Conservation (phyloP, 1,139 yeast genomes). For the Suhomyces choctaworum region DNA sequence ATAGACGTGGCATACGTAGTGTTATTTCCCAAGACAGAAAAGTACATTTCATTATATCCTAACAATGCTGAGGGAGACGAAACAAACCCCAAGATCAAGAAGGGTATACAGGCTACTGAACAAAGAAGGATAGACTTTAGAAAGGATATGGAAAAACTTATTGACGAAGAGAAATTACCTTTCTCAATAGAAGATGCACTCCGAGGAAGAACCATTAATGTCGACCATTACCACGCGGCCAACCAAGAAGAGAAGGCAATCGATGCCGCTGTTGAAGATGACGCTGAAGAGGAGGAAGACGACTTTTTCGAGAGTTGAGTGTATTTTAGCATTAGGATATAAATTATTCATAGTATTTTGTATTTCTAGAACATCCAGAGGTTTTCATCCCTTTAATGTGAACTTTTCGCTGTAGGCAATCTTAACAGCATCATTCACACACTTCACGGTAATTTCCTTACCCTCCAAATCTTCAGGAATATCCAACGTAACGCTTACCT, state of each 20-base stretch:
- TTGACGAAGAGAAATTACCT: slow-evolving; percentile 55
- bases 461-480: slow-evolving; percentile 54
- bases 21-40: slow-evolving; percentile 75
- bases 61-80: slow-evolving; percentile 32
- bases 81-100: slow-evolving; percentile 41
- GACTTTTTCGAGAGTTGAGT: slow-evolving; percentile 43
- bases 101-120: slow-evolving; percentile 51
- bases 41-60: slow-evolving; percentile 80
- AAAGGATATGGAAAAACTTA: slow-evolving; percentile 50
- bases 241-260: slow-evolving; percentile 29
- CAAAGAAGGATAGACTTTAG: slow-evolving; percentile 50
- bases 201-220: slow-evolving; percentile 42
- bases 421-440: slow-evolving; percentile 70
- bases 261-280: slow-evolving; percentile 40
- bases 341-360: background rate
- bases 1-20: slow-evolving; percentile 76
- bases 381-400: slow-evolving; percentile 18
- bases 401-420: slow-evolving; percentile 34
- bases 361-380: too few species aligned
- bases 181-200: slow-evolving; percentile 59
- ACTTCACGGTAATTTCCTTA: slow-evolving; percentile 41
- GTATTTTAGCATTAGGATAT: slow-evolving; percentile 13
- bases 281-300: slow-evolving; percentile 34
- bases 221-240: slow-evolving; percentile 18
- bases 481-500: slow-evolving; percentile 43